Conservation (phyloP, 805 yeast genomes). For the Lachancea meyersii region DNA sequence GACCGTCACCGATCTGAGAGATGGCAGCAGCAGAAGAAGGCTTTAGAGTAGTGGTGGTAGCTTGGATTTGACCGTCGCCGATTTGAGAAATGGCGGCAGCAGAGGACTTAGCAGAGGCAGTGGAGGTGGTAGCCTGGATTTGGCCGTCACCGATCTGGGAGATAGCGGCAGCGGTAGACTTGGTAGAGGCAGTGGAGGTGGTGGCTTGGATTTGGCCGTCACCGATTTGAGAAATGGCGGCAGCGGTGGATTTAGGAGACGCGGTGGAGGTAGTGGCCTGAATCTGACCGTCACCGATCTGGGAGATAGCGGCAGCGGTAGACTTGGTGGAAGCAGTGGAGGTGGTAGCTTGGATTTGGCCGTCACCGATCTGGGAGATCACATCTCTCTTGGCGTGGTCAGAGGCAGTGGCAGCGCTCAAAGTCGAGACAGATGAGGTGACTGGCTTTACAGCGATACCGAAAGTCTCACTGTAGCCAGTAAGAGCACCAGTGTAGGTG, state of each 20-base stretch:
- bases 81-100: conserved; percentile 39
- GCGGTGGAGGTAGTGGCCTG: conserved; percentile 20
- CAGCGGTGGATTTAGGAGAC: conserved; percentile 14
- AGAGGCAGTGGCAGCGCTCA: conserved; percentile 28
- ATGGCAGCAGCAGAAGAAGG: conserved; percentile 30
- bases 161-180: conserved; percentile 13
- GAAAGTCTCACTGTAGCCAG: conserved; percentile 35
- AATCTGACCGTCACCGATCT: conserved; percentile 37
- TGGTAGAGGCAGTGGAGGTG: conserved; percentile 16
- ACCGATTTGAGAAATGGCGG: conserved; percentile 11
- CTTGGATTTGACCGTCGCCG: conserved; percentile 39
- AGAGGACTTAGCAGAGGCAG: conserved; percentile 26
- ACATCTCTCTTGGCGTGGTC: conserved; percentile 27
- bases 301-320: conserved; percentile 36
- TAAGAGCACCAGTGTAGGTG: conserved; percentile 35
- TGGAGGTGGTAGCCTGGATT: conserved; percentile 34
- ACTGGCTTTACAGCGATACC: conserved; percentile 41
- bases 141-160: conserved; percentile 41
- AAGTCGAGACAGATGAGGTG: conserved; percentile 24
- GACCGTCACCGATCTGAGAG: conserved; percentile 48
- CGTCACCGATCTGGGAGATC: conserved; percentile 28
- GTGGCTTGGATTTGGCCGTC: conserved; percentile 19
- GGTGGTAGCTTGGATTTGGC: conserved; percentile 25
- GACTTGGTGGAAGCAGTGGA: conserved; percentile 13
- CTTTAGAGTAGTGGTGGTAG: conserved; percentile 15